Conservation (phyloP, 1,284 basidiomycete species). For the Termitomyces sp. region DNA sequence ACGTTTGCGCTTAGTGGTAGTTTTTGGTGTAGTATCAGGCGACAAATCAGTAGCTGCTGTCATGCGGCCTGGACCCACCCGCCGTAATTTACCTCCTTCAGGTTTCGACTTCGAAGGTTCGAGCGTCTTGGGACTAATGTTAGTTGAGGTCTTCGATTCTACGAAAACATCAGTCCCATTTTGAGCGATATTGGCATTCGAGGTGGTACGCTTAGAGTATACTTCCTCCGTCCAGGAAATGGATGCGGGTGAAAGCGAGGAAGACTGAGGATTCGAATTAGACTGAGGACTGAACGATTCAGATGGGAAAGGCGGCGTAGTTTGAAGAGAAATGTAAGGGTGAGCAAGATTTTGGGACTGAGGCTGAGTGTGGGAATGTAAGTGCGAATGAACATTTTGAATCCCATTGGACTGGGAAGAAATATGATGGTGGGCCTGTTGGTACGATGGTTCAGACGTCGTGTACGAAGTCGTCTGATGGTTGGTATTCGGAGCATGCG, state of each 20-base stretch:
- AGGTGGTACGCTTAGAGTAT: slow-evolving; percentile 7
- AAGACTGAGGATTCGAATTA: slow-evolving; percentile 21
- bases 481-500: slow-evolving; percentile 21
- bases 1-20: slow-evolving; percentile 30
- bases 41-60: slow-evolving; percentile 7
- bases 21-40: slow-evolving; percentile 14
- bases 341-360: slow-evolving; percentile 10
- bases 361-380: slow-evolving; percentile 1
- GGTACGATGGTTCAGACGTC: slow-evolving; percentile 13
- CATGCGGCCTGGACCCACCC: neutral
- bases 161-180: neutral
- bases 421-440: slow-evolving; percentile 9
- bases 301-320: slow-evolving; percentile 11
- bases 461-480: slow-evolving; percentile 11
- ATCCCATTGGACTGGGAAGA: neutral
- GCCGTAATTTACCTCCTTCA: neutral
- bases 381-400: neutral
- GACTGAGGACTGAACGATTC: slow-evolving; percentile 10
- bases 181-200: slow-evolving; percentile 1
- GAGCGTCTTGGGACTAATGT: neutral
- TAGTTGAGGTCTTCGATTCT: neutral
- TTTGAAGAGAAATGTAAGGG: slow-evolving; percentile 12
- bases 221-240: slow-evolving; percentile 19
- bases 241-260: slow-evolving; percentile 20
- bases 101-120: slow-evolving; percentile 6